These are phyloP conservation scores for Neofusicoccum parvum DNA, from an alignment of 2,329 filamentous ascomycete genomes.

Conservation along the genomic window DNA sequence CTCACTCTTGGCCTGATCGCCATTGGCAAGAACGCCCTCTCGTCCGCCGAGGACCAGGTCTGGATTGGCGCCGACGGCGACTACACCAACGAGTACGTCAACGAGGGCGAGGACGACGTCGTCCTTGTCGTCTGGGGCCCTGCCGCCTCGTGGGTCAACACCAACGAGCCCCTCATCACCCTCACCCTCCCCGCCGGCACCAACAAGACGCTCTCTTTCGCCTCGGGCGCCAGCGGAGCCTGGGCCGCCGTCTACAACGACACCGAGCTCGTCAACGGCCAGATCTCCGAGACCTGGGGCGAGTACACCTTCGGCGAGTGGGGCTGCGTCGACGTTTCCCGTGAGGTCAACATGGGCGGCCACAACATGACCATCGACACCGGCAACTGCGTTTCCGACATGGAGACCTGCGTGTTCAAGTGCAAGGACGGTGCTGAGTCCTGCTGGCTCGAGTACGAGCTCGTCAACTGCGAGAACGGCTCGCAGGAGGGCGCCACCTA, in stretches of 20 bases:
- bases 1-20: conserved; percentile 32
- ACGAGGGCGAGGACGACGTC: conserved; percentile 34
- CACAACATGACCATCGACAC: conserved; percentile 41
- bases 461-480: conserved; percentile 25
- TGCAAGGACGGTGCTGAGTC: conserved; percentile 39
- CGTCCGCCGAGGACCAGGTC: conserved; percentile 31
- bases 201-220: conserved; percentile 42
- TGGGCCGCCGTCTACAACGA: conserved; percentile 31
- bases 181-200: conserved; percentile 42
- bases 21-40: conserved; percentile 27
- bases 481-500: conserved; percentile 20
- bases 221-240: conserved; percentile 41
- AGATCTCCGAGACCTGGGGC: conserved; percentile 48
- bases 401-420: conserved; percentile 47
- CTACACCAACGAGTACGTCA: conserved; percentile 41
- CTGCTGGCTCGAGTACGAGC: conserved; percentile 31
- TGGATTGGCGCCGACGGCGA: conserved; percentile 40
- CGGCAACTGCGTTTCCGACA: conserved; percentile 45
- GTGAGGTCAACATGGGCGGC: conserved; percentile 50
- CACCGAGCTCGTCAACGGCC: conserved; percentile 36
- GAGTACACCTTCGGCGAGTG: conserved; percentile 45
- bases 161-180: conserved; percentile 38
- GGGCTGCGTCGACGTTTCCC: conserved; percentile 48
- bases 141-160: conserved; percentile 39
- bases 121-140: conserved; percentile 42